Conservation (phyloP, 176 grass and related monocot species). For the Poa pratensis region DNA sequence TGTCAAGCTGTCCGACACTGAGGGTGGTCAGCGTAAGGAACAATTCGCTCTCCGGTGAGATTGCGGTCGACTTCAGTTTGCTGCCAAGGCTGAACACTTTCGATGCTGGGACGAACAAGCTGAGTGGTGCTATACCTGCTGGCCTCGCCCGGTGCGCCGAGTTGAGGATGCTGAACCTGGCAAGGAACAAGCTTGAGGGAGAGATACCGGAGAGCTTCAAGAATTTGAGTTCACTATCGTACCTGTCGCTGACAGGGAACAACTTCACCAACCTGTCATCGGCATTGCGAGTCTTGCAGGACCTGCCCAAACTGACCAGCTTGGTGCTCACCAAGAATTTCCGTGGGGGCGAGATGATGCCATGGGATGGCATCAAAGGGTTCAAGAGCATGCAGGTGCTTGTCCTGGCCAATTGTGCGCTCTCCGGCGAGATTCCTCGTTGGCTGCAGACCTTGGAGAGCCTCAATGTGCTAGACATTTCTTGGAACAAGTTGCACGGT, state of each 20-base stretch:
- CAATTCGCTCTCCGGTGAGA: conserved; percentile 63
- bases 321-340: conserved; percentile 95
- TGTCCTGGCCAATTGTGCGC: conserved; percentile 86
- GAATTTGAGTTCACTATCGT: conserved; percentile 60
- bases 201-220: conserved; percentile 72
- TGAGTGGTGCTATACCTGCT: conserved; percentile 64
- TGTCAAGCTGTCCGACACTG: conserved; percentile 57
- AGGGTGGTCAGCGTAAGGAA: conserved; percentile 75
- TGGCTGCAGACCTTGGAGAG: conserved; percentile 60
- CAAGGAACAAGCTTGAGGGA: conserved; percentile 70
- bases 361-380: conserved; percentile 62
- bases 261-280: conserved; percentile 59
- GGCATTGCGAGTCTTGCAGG: conserved; percentile 78
- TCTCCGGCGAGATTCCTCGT: conserved; percentile 57
- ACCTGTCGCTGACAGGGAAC: conserved; percentile 84
- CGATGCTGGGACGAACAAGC: conserved; percentile 71
- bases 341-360: conserved; percentile 65
- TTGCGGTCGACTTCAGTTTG: conserved; percentile 51
- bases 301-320: conserved; percentile 62
- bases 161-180: conserved; percentile 79
- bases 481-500: conserved; percentile 84
- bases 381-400: conserved; percentile 77
- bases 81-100: conserved; percentile 62
- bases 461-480: conserved; percentile 86
- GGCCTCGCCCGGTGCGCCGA: conserved; percentile 46